Evolutionary conservation across 1,284 basidiomycete genomes (phyloP).

Genomic region (Entoloma clypeatum): DNA sequence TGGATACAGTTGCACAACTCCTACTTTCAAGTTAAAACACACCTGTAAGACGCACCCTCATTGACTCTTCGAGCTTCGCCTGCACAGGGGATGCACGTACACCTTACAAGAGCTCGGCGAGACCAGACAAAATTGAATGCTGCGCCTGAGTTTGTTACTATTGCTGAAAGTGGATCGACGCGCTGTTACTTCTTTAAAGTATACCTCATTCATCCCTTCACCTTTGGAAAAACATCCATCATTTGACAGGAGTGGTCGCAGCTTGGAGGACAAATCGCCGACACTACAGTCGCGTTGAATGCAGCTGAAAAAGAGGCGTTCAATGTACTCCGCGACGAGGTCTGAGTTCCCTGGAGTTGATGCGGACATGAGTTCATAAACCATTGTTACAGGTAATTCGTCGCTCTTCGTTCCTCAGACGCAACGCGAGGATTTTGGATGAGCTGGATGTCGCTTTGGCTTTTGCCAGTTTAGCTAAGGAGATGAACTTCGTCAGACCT

Average conservation of each 20-base stretch:
- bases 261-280: constrained; percentile 63
- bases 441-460: constrained; percentile 85
- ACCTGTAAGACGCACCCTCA: constrained; percentile 59
- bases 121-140: constrained; percentile 49
- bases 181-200: constrained; percentile 72
- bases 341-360: constrained; percentile 26
- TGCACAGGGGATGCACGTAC: constrained; percentile 71
- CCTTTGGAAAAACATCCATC: background rate
- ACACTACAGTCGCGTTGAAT: constrained; percentile 51
- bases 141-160: constrained; percentile 47
- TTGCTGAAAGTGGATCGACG: constrained; percentile 63
- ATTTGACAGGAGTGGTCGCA: constrained; percentile 66
- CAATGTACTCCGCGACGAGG: constrained; percentile 63
- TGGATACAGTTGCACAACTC: constrained; percentile 3
- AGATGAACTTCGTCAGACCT: constrained; percentile 78
- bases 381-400: constrained; percentile 52
- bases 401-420: constrained; percentile 53
- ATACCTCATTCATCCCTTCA: constrained; percentile 6
- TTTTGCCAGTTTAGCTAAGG: constrained; percentile 80
- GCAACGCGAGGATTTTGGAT: constrained; percentile 80
- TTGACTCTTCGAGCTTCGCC: constrained; percentile 66
- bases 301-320: constrained; percentile 71
- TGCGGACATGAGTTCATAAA: constrained; percentile 7
- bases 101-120: constrained; percentile 59
- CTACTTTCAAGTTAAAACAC: constrained; percentile 10